These are phyloP conservation scores for Jatropha podagrica DNA, from an alignment of 441 rosid genomes.

Conservation along the genomic window DNA sequence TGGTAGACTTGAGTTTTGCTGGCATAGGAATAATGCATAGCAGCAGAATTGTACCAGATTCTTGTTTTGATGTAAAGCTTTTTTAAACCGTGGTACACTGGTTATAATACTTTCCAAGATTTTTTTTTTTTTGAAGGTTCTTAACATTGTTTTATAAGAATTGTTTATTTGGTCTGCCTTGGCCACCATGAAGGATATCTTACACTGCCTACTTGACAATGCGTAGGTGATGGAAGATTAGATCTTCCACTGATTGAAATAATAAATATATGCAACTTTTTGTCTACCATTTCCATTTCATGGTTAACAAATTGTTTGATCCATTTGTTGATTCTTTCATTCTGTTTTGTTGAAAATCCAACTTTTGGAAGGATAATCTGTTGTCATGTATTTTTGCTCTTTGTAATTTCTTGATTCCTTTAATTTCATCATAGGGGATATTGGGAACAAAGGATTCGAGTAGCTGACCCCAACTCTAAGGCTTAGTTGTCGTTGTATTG, in stretches of 20 bases:
- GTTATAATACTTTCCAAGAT: neutral
- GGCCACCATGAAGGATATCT: slow-evolving; percentile 3
- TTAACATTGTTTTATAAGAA: slow-evolving; percentile 14
- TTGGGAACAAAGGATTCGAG: no score
- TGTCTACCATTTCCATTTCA: neutral
- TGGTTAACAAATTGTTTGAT: neutral
- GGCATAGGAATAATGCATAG: slow-evolving; percentile 33
- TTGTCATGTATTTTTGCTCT: neutral
- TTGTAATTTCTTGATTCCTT: neutral
- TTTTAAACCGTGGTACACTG: slow-evolving; percentile 17
- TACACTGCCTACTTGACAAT: slow-evolving; percentile 6
- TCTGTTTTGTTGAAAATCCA: neutral
- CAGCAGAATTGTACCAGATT: slow-evolving; percentile 12
- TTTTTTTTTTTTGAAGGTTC: neutral
- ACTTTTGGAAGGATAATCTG: neutral
- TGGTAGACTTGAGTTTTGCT: slow-evolving; percentile 22
- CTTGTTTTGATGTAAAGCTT: slow-evolving; percentile 24
- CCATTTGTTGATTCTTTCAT: no score
- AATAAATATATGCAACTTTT: slow-evolving; percentile 13
- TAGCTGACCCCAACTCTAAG: no score
- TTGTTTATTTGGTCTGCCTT: neutral
- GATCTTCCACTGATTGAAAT: slow-evolving; percentile 14
- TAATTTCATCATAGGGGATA: no score
- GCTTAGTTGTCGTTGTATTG: no score
- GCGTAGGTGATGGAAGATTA: slow-evolving; percentile 19